Conservation (phyloP, 805 yeast genomes). For the Starmerella potacharoeniae region DNA sequence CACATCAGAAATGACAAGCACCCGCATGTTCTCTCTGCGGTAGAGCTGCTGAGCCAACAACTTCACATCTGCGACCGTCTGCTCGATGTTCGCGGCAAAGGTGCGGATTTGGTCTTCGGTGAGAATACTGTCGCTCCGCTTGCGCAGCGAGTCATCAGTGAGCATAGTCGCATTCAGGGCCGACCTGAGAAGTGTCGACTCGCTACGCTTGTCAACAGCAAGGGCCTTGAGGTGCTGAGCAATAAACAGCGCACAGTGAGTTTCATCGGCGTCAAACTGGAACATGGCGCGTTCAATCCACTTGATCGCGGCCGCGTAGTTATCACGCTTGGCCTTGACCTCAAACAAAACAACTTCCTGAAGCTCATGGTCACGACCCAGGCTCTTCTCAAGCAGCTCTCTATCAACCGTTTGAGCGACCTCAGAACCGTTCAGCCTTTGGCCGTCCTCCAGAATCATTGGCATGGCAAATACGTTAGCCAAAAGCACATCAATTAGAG, state of each 20-base stretch:
- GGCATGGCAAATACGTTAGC: constrained; percentile 66
- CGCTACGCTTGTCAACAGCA: constrained; percentile 54
- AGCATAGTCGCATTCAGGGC: constrained; percentile 44
- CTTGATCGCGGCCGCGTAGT: constrained; percentile 56
- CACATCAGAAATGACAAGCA: constrained; percentile 62
- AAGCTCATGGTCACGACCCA: constrained; percentile 50
- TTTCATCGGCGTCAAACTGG: constrained; percentile 57
- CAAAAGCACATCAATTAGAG: constrained; percentile 50
- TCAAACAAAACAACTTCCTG: constrained; percentile 55
- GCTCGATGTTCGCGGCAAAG: constrained; percentile 38
- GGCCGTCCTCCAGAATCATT: constrained; percentile 49
- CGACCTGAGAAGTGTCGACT: constrained; percentile 53
- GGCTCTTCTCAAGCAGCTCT: constrained; percentile 49
- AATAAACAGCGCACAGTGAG: constrained; percentile 53
- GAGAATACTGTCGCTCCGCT: constrained; percentile 52
- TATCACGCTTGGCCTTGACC: constrained; percentile 47
- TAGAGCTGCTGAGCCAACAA: constrained; percentile 42
- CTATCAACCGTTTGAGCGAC: constrained; percentile 64
- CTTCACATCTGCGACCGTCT: constrained; percentile 42
- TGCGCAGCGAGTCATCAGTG: constrained; percentile 49
- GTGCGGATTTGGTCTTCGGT: constrained; percentile 49
- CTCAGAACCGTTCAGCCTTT: constrained; percentile 51
- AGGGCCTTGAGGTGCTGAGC: constrained; percentile 50
- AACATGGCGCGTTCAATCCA: constrained; percentile 65
- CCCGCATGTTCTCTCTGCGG: constrained; percentile 47